Base-by-base conservation (phyloP, 768 basidiomycete genomes). In the Phallus indusiatus region DNA sequence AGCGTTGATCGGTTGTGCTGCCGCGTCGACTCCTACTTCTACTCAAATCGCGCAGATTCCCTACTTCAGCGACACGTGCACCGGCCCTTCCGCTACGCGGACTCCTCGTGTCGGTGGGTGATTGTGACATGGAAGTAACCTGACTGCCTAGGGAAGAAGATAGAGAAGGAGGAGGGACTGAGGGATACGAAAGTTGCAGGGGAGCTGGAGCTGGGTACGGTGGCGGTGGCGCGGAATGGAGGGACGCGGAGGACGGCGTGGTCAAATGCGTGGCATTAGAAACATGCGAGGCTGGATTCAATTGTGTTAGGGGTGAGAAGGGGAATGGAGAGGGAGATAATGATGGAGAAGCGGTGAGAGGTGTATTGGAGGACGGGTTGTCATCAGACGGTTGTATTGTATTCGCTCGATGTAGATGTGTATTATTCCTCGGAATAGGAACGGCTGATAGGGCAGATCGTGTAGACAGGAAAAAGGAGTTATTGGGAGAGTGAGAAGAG, bases 131-230 rank as follows among this genome's bases (percentile, higher is more conserved):
- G 68, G 72, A 55, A 68, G 63, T 55, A 61, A 75, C 76, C 8
- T 86, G 84, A 5, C 85, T 86, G 14, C 89, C 89, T 63, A 88
- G 85, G 10, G 86, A 88, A 7, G 85, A 87, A 5, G 86, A 87
- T 24, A 90, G 70, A 1, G 86, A 88, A 2, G 90, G 90, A 11
- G 90, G 90, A 1, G 90, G 90, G 0, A 91, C 90, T 6, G 83
- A 84, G 0, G 90, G 90, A 64, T 93, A 93, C 5, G 87, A 80
- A 54, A 92, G 75, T 14, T 76, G 69, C 53, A 73, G 69, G 66
- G 70, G 9, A 66, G 74, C 55, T 64, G 68, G 72, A 51, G 69
- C 69, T 28, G 74, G 57, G 62, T 67, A 69, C 14, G 66, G 64
- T 18, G 63, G 63, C 7, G 67, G 71, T 8, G 72, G 70, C 56